A percentile compares a stretch with the other conserved stretches of the same genome.
Conservation (phyloP, 495 filamentous ascomycete genomes). For the Daldinia loculata region DNA sequence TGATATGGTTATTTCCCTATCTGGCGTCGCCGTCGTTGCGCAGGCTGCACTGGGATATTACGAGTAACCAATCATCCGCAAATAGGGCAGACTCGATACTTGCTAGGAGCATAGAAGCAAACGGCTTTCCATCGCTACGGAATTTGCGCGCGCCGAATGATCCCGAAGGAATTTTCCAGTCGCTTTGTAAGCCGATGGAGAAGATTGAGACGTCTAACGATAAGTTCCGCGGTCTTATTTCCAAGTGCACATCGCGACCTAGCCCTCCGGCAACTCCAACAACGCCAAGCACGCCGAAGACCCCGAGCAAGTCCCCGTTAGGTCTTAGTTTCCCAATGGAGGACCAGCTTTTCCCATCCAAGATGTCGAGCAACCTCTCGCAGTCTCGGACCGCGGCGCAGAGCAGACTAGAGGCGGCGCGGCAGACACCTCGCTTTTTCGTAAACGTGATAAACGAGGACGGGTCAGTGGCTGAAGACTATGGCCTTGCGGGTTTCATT, state of each 20-base stretch:
- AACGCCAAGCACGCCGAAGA: constrained; percentile 41
- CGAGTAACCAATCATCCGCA: constrained; percentile 53
- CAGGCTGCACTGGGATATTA: constrained; percentile 85
- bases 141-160: constrained; percentile 77
- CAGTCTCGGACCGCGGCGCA: constrained; percentile 65
- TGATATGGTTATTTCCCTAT: constrained; percentile 71
- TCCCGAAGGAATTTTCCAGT: constrained; percentile 75
- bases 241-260: constrained; percentile 37
- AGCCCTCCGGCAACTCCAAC: constrained; percentile 39
- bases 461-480: constrained; percentile 53
- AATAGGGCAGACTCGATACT: constrained; percentile 73
- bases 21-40: constrained; percentile 72
- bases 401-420: constrained; percentile 63
- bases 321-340: constrained; percentile 43
- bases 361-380: constrained; percentile 56
- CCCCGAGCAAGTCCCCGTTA: constrained; percentile 38
- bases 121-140: constrained; percentile 75
- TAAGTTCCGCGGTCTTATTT: constrained; percentile 49
- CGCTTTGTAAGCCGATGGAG: constrained; percentile 68
- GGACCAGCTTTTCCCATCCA: constrained; percentile 44
- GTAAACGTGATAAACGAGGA: constrained; percentile 64
- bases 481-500: constrained; percentile 65
- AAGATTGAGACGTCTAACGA: constrained; percentile 49
- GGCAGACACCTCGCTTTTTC: constrained; percentile 58
- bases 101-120: constrained; percentile 72